Base-by-base conservation (phyloP, 2,329 filamentous ascomycete species). In the Penicillium crustosum region DNA sequence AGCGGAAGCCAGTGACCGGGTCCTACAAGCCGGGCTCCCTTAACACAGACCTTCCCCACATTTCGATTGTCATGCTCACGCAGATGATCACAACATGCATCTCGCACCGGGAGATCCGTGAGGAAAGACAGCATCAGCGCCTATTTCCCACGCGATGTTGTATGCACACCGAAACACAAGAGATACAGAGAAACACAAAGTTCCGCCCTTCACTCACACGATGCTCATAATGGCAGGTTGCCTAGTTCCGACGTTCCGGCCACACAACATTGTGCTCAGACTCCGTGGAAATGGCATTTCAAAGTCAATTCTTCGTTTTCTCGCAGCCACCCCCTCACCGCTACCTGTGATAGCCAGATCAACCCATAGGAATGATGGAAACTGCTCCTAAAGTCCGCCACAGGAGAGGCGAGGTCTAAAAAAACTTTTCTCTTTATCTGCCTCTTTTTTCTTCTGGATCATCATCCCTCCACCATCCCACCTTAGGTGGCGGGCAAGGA, bases 241-340 rank as follows among this genome's bases (percentile, higher is more conserved):
- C 48, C 21, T 25, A 57, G 43, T 42, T 53, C 55, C 55, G 55
- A 53, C 21, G 36, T 53, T 57, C 55, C 49, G 53, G 47, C n/a
- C 41, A 44, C 39, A 31, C 45, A 29, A 51, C 12, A 25, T 17
- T 23, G 47, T 43, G 53, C 47, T 56, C 53, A 56, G 53, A 48
- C 43, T 44, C 33, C 19, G 13, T 29, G 35, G n/a, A 33, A 43
- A 48, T n/a, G n/a, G 21, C 4, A 27, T 48, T 17, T 38, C 27
- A 62, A 64, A 63, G 56, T 62, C 61, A 64, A 65, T 66, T 60
- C 43, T 62, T 55, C 48, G 42, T 13, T 23, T 53, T 19, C 31
- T 43, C 15, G 47, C 45, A 51, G 41, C 51, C 55, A 54, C 47
- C 49, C 53, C 45, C 51, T 61, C 62, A 64, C 62, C 60, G 62